A percentile compares a stretch with the other conserved stretches of the same genome.
These are phyloP conservation scores for Nakazawaea ernobii DNA, from an alignment of 805 yeast species.

Conservation along the genomic window DNA sequence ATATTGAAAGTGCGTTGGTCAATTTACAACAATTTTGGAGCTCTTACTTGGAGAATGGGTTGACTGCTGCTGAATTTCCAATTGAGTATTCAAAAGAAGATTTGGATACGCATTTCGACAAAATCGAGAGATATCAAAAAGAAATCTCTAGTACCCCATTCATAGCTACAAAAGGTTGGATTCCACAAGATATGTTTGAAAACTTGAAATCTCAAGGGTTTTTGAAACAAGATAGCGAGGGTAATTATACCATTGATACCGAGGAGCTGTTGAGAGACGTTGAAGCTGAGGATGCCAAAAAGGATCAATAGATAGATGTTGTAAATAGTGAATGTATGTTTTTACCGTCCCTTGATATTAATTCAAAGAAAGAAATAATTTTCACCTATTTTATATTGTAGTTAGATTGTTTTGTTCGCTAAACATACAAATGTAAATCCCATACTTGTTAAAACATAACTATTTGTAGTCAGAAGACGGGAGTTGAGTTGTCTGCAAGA, in stretches of 20 bases:
- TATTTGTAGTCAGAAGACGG: too few species aligned
- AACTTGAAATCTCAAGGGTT: slow-evolving; percentile 63
- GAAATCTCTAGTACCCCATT: slow-evolving; percentile 70
- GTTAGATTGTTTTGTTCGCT: too few species aligned
- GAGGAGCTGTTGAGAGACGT: slow-evolving; percentile 9
- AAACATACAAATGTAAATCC: too few species aligned
- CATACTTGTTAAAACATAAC: too few species aligned
- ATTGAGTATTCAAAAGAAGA: slow-evolving; percentile 53
- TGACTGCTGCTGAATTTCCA: slow-evolving; percentile 55
- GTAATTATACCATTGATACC: slow-evolving; percentile 33
- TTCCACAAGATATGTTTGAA: slow-evolving; percentile 89
- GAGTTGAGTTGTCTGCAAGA: too few species aligned
- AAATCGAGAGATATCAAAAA: slow-evolving; percentile 62
- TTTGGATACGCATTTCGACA: slow-evolving; percentile 49
- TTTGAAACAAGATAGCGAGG: slow-evolving; percentile 54
- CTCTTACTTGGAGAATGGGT: slow-evolving; percentile 50
- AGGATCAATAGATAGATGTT: too few species aligned
- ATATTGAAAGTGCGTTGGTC: slow-evolving; percentile 60
- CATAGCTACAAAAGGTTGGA: slow-evolving; percentile 90
- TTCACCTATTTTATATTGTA: too few species aligned
- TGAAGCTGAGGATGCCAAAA: neutral
- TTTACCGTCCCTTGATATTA: too few species aligned
- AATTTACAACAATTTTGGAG: slow-evolving; percentile 70
- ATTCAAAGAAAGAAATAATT: too few species aligned
- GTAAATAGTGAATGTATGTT: too few species aligned